Evolutionary conservation across 2,329 filamentous ascomycete genomes (phyloP).

Genomic region (Fusarium sp.): DNA sequence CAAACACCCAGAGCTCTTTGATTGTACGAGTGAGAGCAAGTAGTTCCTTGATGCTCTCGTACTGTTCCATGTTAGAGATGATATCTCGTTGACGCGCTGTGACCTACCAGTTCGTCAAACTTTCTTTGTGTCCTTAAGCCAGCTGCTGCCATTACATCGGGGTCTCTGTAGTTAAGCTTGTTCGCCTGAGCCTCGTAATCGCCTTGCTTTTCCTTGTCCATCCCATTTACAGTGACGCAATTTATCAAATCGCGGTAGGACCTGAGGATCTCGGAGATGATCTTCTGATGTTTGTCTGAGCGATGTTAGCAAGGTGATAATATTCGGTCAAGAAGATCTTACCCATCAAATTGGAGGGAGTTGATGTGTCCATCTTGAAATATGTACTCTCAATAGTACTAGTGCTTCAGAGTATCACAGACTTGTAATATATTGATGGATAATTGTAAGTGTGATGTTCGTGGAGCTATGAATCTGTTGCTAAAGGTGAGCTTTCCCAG

Average conservation of each 20-base stretch:
- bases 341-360: constrained; percentile 50
- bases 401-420: not conserved
- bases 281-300: constrained; percentile 55
- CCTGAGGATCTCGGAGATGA: constrained; percentile 55
- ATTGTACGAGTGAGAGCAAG: constrained; percentile 53
- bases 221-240: constrained; percentile 54
- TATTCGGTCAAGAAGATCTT: not conserved
- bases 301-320: not conserved
- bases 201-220: constrained; percentile 48
- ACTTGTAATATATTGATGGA: not conserved
- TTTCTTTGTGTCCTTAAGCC: constrained; percentile 56
- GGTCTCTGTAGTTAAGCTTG: constrained; percentile 50
- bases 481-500: constrained; percentile 15
- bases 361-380: constrained; percentile 45
- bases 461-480: constrained; percentile 1
- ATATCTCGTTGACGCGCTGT: no score
- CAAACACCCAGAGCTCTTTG: constrained; percentile 57
- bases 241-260: constrained; percentile 53
- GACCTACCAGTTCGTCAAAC: constrained; percentile 52
- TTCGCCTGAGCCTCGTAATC: constrained; percentile 50
- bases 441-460: not conserved
- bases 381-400: fast-evolving
- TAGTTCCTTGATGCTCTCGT: constrained; percentile 55
- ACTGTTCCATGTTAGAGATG: constrained; percentile 34
- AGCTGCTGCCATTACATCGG: constrained; percentile 52